phyloP scores from a whole-genome alignment of 2,329 filamentous ascomycete species.

The Hirsutella rhossiliensis region DNA sequence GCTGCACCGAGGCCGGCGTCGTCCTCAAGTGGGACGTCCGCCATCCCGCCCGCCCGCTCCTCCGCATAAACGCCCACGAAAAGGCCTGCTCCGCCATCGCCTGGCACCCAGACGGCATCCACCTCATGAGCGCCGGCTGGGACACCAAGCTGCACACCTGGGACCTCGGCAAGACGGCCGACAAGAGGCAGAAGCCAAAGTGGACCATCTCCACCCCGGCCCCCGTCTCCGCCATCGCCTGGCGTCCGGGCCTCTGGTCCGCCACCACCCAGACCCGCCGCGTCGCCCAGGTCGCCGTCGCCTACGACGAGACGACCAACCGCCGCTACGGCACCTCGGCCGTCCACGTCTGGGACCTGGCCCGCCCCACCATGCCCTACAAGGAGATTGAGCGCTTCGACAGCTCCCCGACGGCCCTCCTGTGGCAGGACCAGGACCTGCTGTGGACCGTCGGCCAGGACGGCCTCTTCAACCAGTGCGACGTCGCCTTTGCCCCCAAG shows the following conservation, averaged over 20 bases:
- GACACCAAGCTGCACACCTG: slow-evolving; percentile 53
- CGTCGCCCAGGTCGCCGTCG: slow-evolving; percentile 49
- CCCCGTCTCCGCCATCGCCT: slow-evolving; percentile 45
- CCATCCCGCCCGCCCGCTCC: slow-evolving; percentile 36
- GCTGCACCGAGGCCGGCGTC: slow-evolving; percentile 49
- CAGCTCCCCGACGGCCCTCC: slow-evolving; percentile 40
- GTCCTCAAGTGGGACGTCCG: slow-evolving; percentile 54
- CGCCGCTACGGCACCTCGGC: slow-evolving; percentile 42
- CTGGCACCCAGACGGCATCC: slow-evolving; percentile 58
- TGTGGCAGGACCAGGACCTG: slow-evolving; percentile 54
- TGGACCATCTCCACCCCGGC: slow-evolving; percentile 50
- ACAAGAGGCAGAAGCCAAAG: slow-evolving; percentile 53
- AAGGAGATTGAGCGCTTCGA: slow-evolving; percentile 53
- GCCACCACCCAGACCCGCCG: slow-evolving; percentile 47
- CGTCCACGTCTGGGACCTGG: slow-evolving; percentile 59
- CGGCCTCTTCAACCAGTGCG: slow-evolving; percentile 50
- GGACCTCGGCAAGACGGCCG: slow-evolving; percentile 47
- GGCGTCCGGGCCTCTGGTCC: slow-evolving; percentile 56
- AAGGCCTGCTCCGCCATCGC: slow-evolving; percentile 46
- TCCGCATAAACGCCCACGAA: slow-evolving; percentile 51
- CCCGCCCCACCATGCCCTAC: slow-evolving; percentile 53
- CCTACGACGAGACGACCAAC: slow-evolving; percentile 45
- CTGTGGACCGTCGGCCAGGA: slow-evolving; percentile 55
- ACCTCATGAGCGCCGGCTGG: slow-evolving; percentile 49
- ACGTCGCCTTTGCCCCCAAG: slow-evolving; percentile 51